Conservation (phyloP, 768 basidiomycete genomes). For the Rhodotorula sphaerocarpa region DNA sequence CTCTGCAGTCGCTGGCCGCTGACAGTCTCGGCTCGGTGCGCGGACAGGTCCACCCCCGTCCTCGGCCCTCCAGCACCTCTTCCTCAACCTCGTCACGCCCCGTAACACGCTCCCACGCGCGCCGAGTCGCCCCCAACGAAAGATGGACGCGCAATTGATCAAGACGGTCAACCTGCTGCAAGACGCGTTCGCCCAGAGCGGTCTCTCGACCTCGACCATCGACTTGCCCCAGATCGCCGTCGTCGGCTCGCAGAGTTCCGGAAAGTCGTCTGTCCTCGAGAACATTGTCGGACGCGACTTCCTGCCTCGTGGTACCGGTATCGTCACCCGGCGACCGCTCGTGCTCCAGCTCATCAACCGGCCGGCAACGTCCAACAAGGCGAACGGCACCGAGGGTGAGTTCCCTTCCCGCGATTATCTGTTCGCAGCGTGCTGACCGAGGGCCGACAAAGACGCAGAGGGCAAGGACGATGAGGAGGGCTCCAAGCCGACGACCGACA, state of each 20-base stretch:
- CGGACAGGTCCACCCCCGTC: too few relatives aligned
- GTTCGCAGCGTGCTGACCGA: background rate
- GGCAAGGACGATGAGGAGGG: constrained; percentile 14
- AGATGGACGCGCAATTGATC: constrained; percentile 13
- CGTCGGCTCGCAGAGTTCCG: constrained; percentile 46
- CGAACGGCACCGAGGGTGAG: constrained; percentile 14
- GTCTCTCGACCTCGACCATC: constrained; percentile 43
- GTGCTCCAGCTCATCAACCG: constrained; percentile 93
- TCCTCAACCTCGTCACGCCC: background rate
- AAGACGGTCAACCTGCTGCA: constrained; percentile 38
- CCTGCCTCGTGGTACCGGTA: constrained; percentile 95
- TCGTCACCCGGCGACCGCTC: constrained; percentile 92
- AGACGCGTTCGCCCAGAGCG: constrained; percentile 45
- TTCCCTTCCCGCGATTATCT: too few relatives aligned
- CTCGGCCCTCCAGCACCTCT: background rate
- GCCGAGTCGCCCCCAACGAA: too few relatives aligned
- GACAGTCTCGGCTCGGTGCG: too few relatives aligned
- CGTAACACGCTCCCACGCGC: background rate
- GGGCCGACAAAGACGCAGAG: background rate
- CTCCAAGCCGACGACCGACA: constrained; percentile 47
- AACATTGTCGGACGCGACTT: constrained; percentile 98
- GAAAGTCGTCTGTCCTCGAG: constrained; percentile 50
- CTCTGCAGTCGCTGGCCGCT: too few relatives aligned
- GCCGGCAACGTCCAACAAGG: constrained; percentile 50
- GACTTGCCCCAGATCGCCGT: constrained; percentile 48